Base-by-base conservation (phyloP, 2,329 filamentous ascomycete genomes). In the Stemphylium lycopersici region DNA sequence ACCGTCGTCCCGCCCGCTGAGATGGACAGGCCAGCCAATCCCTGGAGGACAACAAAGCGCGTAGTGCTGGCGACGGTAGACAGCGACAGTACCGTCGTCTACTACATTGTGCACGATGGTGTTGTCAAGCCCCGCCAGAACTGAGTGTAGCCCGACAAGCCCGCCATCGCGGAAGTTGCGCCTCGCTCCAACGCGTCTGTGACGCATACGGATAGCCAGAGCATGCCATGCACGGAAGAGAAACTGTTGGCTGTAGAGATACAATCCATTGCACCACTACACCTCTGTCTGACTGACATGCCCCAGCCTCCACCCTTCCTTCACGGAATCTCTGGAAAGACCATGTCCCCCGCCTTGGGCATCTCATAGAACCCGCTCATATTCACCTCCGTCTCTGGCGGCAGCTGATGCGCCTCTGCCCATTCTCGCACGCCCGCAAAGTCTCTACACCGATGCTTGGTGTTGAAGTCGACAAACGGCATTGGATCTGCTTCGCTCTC, bases 51-150 rank as follows among this genome's bases (percentile, higher is more conserved):
- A 18, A 76, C 73, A 42, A 93, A 93, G 79, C 81, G 90, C 56
- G 73, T 93, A 10, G 70, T 93, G n/a, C 78, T 95, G 46, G 90
- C 88, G 13, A 89, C 88, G 2, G 78, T 91, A 42, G 88, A 91
- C 69, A 86, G 89, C 65, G 90, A 95, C 75, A 93, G 90, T 61
- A 93, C 90, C 0, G 83, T 95, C 15, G 88, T 91, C 36, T 95
- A 93, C 76, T 95, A 95, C 70, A 83, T 93, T 59, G 85, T 93
- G 72, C 90, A 93, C 67, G 90, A 93, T 73, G 90, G 90, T n/a
- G 86, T 93, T 60, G 89, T 93, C 48, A 95, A 93, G 79, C 90
- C 90, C 20, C 82, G 90, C 52, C 90, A 93, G 73, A 95, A 95
- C 72, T 93, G 64, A 69, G 56, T 41, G 39, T 22, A 8, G 18